Conservation (phyloP, 139 green algal species). For the Closterium sp. region DNA sequence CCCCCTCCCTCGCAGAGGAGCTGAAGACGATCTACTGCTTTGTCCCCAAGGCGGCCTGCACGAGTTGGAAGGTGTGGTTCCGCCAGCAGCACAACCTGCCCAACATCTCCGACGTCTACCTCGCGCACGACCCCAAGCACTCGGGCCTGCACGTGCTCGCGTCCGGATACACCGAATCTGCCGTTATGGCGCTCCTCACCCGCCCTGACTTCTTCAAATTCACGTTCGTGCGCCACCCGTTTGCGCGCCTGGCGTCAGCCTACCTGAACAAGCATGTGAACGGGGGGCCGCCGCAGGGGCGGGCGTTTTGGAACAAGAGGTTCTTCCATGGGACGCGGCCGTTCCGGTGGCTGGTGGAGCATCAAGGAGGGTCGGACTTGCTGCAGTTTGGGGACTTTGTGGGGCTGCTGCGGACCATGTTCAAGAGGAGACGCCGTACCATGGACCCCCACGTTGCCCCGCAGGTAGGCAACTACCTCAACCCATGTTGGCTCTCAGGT, state of each 20-base stretch:
- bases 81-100: background rate
- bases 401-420: background rate
- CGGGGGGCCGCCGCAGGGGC: conserved; percentile 1
- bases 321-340: background rate
- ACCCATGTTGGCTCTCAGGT: too few species aligned
- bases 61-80: conserved; percentile 23
- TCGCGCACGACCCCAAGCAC: background rate
- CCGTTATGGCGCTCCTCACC: conserved; percentile 13
- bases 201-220: conserved; percentile 33
- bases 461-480: background rate
- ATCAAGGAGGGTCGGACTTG: background rate
- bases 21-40: conserved; percentile 20
- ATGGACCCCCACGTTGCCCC: background rate
- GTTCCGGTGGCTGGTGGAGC: background rate
- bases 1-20: too few species aligned
- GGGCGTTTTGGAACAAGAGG: conserved; percentile 20
- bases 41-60: conserved; percentile 20
- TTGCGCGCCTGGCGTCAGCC: background rate
- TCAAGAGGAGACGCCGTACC: background rate
- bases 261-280: conserved; percentile 34
- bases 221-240: conserved; percentile 22
- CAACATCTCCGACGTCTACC: background rate
- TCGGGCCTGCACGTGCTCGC: background rate
- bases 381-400: background rate
- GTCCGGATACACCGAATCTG: background rate